Evolutionary conservation across 1,284 basidiomycete genomes (phyloP), one percentile per base, ranked within the genome.

Genomic region (Sporisorium sorghi): DNA sequence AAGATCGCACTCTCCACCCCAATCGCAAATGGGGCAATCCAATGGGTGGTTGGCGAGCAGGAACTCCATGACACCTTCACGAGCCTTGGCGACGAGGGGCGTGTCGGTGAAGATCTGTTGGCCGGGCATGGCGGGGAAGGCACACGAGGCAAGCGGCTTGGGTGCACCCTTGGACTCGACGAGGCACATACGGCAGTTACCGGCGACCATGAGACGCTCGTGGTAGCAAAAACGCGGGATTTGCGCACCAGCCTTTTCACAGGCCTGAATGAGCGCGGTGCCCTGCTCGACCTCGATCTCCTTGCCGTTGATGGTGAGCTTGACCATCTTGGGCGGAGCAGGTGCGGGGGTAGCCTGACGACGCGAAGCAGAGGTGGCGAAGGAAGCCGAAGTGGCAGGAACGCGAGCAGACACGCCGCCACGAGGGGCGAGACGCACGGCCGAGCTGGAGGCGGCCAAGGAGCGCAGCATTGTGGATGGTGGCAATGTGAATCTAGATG

Each of bases 121-220:
- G 57, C 95, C 95, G 54, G 93, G 93, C 93, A 97, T 95, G 44
- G 95, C 96, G 49, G 96, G 97, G 92, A 97, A 95, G 12, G 96
- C 96, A 85, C 96, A 87, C 21, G 86, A 86, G 1, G 86, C 86
- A 46, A 73, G 85, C 90, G 94, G 94, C 87, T 97, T 97, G 58
- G 94, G 94, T 66, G 94, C 94, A 73, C 93, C 89, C 86, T 96
- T 83, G 64, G 97, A 94, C 86, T 99, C 96, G 58, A 99, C 96
- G 47, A 99, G 87, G 86, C 96, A 99, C 96, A 84, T 84, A 37
- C 83, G 80, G 66, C 83, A 84, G 76, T 84, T 84, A 40, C 83
- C 83, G 23, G 82, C 79, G 12, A 82, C 77, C 62, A 80, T 76
- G 58, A 82, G 78, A 35, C 91, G 89, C 85, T 96, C 94, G 88